Evolutionary conservation across 2,329 filamentous ascomycete genomes (phyloP), one percentile per base, ranked within the genome.

Genomic region (Cercospora brassicicola): DNA sequence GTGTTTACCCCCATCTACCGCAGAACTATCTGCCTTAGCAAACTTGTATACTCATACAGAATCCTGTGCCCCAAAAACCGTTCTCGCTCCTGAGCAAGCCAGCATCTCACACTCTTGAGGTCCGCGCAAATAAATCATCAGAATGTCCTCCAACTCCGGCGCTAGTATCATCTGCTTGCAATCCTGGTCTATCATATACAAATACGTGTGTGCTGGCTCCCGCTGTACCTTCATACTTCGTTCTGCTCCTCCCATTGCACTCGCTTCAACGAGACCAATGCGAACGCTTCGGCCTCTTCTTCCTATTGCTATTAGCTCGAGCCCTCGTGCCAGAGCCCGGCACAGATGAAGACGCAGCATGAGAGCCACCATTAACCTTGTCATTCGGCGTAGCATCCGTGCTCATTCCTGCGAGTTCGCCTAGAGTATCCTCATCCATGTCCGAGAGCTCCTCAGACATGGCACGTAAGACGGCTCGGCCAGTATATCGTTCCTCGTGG

Each of bases 361-460:
- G 63, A 30, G 62, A 60, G 39, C 28, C 51, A 36, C 53, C 20
- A 51, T 48, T 56, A 26, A 57, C 6, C n/a, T 18, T 69, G 68
- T 62, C 70, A 62, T 53, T 67, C 13, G 67, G 63, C 13, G 67
- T 68, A n/a, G 51, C 67, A 31, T 74, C 71, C n/a, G 65, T 67
- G 56, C 70, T 68, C 42, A 45, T 69, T 11, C 62, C 60, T 26
- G 69, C 74, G 67, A 79, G 72, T 59, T 90, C 92, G 74, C 91
- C 89, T 67, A 97, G 84, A 80, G 94, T 92, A 62, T 96, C 93
- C 72, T 97, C 94, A 74, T 96, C 94, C 77, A 97, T 89, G 76
- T 97, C 94, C 66, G 91, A 96, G 23, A 97, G 84, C 64, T 78
- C 76, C 79, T 97, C 94, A 74, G 92, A 96, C 79, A 94, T 89